These are phyloP conservation scores for Ascosphaera aggregata DNA, from an alignment of 2,329 filamentous ascomycete species.

Conservation along the genomic window DNA sequence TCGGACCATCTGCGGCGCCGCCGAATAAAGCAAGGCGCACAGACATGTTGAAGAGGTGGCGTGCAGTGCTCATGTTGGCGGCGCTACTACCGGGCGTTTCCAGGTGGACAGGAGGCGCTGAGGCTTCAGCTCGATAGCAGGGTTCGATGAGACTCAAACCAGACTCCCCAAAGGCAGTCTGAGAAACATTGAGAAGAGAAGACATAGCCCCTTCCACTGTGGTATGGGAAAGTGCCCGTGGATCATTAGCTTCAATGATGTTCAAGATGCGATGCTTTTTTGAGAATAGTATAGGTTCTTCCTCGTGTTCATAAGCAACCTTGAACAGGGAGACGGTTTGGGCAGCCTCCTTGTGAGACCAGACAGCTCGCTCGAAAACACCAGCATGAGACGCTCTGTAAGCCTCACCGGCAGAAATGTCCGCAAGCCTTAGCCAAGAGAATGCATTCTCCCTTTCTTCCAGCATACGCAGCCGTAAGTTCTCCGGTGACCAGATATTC, in stretches of 20 bases:
- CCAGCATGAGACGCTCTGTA: conserved; percentile 44
- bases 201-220: conserved; percentile 49
- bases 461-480: conserved; percentile 41
- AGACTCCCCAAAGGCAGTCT: conserved; percentile 37
- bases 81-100: conserved; percentile 45
- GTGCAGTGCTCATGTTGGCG: conserved; percentile 38
- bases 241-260: conserved; percentile 47
- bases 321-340: conserved; percentile 43
- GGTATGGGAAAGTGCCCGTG: conserved; percentile 42
- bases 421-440: conserved; percentile 75
- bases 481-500: conserved; percentile 72
- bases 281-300: conserved; percentile 40
- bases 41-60: conserved; percentile 52
- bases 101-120: conserved; percentile 69
- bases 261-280: conserved; percentile 52
- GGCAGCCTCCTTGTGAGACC: conserved; percentile 22
- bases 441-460: conserved; percentile 34
- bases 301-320: conserved; percentile 39
- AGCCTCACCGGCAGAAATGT: conserved; percentile 49
- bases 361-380: conserved; percentile 49
- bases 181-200: conserved; percentile 58
- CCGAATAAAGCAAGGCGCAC: conserved; percentile 59
- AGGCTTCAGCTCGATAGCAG: conserved; percentile 52
- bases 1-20: conserved; percentile 15
- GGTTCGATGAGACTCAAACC: conserved; percentile 62